Conservation (phyloP, 345 rosid species). For the Ceriops tagal region DNA sequence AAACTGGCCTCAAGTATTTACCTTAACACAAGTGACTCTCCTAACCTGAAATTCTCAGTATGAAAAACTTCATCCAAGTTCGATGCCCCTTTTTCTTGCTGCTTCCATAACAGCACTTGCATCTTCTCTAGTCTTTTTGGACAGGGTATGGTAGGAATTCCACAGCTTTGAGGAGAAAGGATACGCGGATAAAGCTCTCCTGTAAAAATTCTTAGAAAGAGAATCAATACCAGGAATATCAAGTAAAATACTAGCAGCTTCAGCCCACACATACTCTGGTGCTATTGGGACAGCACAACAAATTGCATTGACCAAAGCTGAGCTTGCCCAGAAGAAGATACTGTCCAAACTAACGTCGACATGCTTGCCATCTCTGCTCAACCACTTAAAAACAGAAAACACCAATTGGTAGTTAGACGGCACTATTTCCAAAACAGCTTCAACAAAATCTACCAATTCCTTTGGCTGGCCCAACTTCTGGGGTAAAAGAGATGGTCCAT, state of each 20-base stretch:
- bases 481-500: constrained; percentile 73
- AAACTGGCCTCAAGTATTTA: constrained; percentile 14
- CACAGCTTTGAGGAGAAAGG: constrained; percentile 69
- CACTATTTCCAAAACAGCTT: constrained; percentile 56
- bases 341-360: constrained; percentile 30
- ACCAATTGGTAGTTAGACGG: constrained; percentile 68
- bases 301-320: constrained; percentile 47
- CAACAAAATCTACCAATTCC: constrained; percentile 81
- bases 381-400: constrained; percentile 53
- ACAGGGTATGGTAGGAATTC: constrained; percentile 40
- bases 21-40: constrained; percentile 13
- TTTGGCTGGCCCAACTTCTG: constrained; percentile 40
- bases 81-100: constrained; percentile 61
- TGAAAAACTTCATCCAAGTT: constrained; percentile 26
- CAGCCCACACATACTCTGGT: constrained; percentile 73
- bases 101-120: constrained; percentile 38
- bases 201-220: constrained; percentile 49
- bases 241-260: constrained; percentile 56
- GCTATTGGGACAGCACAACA: constrained; percentile 74
- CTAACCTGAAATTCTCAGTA: background rate
- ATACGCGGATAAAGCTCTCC: constrained; percentile 58
- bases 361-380: constrained; percentile 28
- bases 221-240: constrained; percentile 30
- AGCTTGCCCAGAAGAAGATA: constrained; percentile 68
- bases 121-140: constrained; percentile 30